phyloP scores from a whole-genome alignment of 768 basidiomycete genomes.

The Lactarius sp. region DNA sequence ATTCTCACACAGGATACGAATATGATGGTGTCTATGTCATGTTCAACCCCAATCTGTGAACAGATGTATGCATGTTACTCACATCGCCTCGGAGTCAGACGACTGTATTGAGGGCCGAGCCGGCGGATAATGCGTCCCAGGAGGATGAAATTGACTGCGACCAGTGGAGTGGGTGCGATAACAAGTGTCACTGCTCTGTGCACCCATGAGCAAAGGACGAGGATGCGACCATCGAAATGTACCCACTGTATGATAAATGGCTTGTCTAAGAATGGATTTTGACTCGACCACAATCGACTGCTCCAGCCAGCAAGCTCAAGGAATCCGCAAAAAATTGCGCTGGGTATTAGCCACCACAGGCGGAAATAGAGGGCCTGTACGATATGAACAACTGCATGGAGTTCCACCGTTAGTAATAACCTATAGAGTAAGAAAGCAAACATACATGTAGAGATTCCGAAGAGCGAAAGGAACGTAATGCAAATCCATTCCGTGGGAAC shows the following conservation, averaged over 20 bases:
- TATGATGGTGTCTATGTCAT: slow-evolving; percentile 9
- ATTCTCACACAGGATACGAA: slow-evolving; percentile 21
- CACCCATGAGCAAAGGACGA: background rate
- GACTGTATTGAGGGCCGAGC: slow-evolving; percentile 21
- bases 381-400: slow-evolving; percentile 8
- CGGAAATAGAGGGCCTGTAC: slow-evolving; percentile 31
- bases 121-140: slow-evolving; percentile 21
- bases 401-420: background rate
- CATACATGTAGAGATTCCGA: slow-evolving; percentile 31
- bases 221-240: background rate
- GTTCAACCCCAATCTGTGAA: background rate
- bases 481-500: slow-evolving; percentile 36
- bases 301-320: slow-evolving; percentile 22
- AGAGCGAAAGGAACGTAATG: slow-evolving; percentile 36
- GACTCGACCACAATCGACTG: slow-evolving; percentile 20
- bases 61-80: background rate
- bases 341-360: slow-evolving; percentile 26
- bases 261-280: slow-evolving; percentile 1
- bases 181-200: slow-evolving; percentile 13
- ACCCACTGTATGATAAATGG: slow-evolving; percentile 24
- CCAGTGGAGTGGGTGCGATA: slow-evolving; percentile 23
- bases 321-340: slow-evolving; percentile 15
- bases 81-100: slow-evolving; percentile 21
- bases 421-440: background rate
- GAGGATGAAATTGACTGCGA: slow-evolving; percentile 24